A percentile compares a stretch with the other conserved stretches of the same genome.
Conservation (phyloP, 768 basidiomycete species). For the Termitomyces eurrhizus region DNA sequence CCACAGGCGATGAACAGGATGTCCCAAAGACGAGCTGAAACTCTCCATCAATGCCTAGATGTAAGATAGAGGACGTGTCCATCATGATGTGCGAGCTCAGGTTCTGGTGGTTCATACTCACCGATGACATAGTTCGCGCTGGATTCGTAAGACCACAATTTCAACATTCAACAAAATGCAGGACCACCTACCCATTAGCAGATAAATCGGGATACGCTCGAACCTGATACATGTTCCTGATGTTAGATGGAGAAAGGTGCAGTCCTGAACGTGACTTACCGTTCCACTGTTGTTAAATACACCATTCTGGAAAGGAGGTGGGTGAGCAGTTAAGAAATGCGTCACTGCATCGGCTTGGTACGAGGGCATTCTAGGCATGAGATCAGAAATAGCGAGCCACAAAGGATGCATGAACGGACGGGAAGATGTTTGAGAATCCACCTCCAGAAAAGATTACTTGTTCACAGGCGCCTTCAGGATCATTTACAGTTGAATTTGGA, state of each 20-base stretch:
- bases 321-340: constrained; percentile 33
- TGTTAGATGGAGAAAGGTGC: neutral
- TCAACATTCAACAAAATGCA: neutral
- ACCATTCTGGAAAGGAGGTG: constrained; percentile 35
- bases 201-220: constrained; percentile 48
- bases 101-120: constrained; percentile 8
- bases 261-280: constrained; percentile 16
- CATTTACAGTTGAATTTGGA: constrained; percentile 36
- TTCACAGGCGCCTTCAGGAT: constrained; percentile 44
- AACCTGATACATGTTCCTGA: constrained; percentile 23
- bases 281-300: constrained; percentile 45
- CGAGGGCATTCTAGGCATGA: constrained; percentile 30
- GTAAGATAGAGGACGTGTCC: neutral
- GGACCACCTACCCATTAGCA: constrained; percentile 36
- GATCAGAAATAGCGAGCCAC: neutral
- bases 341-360: constrained; percentile 42
- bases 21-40: constrained; percentile 44
- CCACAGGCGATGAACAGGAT: constrained; percentile 42
- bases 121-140: constrained; percentile 40
- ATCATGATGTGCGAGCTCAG: neutral
- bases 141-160: neutral
- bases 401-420: constrained; percentile 19
- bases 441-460: constrained; percentile 46
- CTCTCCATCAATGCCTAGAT: constrained; percentile 33
- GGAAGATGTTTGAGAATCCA: constrained; percentile 45